Evolutionary conservation across 352 stramenopile genomes (phyloP), one percentile per base, ranked within the genome.

Genomic region (Thalassiosira hispida): DNA sequence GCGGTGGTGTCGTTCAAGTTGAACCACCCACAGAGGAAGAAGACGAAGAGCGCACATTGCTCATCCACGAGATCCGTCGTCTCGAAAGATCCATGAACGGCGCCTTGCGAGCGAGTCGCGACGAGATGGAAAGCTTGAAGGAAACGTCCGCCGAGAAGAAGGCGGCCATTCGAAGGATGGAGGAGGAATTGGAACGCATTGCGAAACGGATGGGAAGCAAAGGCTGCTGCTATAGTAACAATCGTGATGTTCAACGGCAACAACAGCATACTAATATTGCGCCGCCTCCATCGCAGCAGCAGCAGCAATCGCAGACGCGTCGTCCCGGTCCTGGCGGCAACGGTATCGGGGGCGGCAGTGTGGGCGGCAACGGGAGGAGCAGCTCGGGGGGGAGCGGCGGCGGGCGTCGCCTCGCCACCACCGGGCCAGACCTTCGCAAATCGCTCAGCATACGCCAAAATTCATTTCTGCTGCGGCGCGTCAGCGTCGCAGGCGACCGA

Each of bases 91-190:
- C 27, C 22, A 63, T 40, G 27, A 63, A 63, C 25, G 53, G 16
- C 0, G 53, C 53, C 22, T 27, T 63, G n/a, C 53, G 53, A 1
- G 53, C 53, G n/a, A 63, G 53, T 20, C 53, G 53, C 53, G 53
- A 63, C 25, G 53, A 63, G 31, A 47, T 47, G 1, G 27, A 63
- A 25, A 18, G 3, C 11, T 40, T 63, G 27, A 20, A 18, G 53
- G 31, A 46, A 18, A 23, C 53, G n/a, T 14, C 31, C 23, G 12
- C 31, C 25, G 53, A 46, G n/a, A 63, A 46, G 20, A 46, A 40
- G n/a, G 31, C 12, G 25, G 53, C 22, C 12, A 14, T 63, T 9
- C 18, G 7, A 40, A 9, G 31, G 5, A 42, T 63, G 27, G 53
- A 63, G 27, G 27, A 46, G 16, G 27, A 46, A 44, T 63, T 63